phyloP scores from a whole-genome alignment of 2,329 filamentous ascomycete genomes.

The Trichoderma koningiopsis region DNA sequence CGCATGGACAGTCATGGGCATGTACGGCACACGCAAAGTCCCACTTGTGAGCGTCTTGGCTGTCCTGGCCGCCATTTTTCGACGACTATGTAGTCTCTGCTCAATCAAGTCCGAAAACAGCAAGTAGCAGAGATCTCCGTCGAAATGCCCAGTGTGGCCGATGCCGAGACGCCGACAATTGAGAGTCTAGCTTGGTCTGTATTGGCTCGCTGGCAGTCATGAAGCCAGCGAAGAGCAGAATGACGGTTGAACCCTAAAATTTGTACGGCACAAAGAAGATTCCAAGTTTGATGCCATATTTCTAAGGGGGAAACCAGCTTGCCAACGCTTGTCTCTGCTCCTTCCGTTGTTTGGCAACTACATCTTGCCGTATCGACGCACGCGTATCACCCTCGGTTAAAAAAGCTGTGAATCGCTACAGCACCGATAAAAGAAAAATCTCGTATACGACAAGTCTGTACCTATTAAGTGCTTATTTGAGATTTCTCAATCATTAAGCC shows the following conservation, averaged over 20 bases:
- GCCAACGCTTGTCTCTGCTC: conserved; percentile 4
- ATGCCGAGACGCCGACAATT: neutral
- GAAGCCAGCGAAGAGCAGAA: neutral
- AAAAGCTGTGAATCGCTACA: conserved; percentile 1
- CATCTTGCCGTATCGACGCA: neutral
- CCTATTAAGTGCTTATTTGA: neutral
- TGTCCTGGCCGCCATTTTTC: conserved; percentile 25
- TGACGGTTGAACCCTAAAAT: neutral
- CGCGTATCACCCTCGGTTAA: conserved; percentile 14
- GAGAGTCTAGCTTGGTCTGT: neutral
- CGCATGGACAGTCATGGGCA: conserved; percentile 32
- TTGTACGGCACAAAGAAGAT: neutral
- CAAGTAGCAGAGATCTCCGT: neutral
- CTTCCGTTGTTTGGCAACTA: conserved; percentile 22
- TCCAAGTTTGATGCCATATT: neutral
- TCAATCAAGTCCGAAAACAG: neutral
- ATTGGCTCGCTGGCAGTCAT: neutral
- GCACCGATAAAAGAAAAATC: neutral
- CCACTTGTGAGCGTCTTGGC: conserved; percentile 26
- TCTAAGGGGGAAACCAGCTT: neutral
- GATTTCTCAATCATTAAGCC: neutral
- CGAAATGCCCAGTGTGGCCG: neutral
- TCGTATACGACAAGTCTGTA: neutral
- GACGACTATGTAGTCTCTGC: neutral
- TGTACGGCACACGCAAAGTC: conserved; percentile 27